These are phyloP conservation scores for Rhytidhysteron rufulum DNA, from an alignment of 2,329 filamentous ascomycete species.

Conservation along the genomic window DNA sequence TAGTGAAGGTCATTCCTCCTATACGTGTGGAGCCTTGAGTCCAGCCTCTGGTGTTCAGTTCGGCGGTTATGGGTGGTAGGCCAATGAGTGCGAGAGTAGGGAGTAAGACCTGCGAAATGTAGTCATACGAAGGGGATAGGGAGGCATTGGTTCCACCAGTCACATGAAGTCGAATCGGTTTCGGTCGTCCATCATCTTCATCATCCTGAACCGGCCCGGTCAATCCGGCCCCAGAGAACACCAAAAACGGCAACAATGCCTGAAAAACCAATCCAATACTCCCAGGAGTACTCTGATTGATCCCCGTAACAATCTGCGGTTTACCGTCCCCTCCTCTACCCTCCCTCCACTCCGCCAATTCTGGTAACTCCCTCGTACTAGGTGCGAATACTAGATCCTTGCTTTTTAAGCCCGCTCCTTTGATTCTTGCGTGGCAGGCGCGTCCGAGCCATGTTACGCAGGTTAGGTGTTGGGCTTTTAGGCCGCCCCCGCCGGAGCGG, in stretches of 20 bases:
- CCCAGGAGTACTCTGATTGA: conserved; percentile 42
- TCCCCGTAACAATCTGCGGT: conserved; percentile 41
- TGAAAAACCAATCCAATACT: conserved; percentile 56
- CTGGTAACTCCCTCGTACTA: conserved; percentile 1
- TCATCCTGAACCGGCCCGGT: conserved; percentile 4
- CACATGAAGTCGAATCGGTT: conserved; percentile 39
- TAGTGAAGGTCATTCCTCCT: conserved; percentile 48
- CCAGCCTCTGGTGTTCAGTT: conserved; percentile 53
- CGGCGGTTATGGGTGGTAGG: conserved; percentile 43
- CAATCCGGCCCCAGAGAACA: conserved; percentile 37
- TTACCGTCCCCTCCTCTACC: conserved; percentile 1
- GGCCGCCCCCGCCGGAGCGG: conserved; percentile 47
- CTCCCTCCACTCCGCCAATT: neutral
- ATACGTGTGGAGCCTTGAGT: conserved; percentile 42
- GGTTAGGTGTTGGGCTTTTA: conserved; percentile 57
- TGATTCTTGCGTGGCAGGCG: conserved; percentile 44
- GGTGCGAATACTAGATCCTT: conserved; percentile 40
- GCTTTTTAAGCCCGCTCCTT: conserved; percentile 41
- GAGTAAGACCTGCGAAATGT: conserved; percentile 52
- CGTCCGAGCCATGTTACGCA: conserved; percentile 51
- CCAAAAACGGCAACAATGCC: conserved; percentile 55
- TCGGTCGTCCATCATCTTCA: conserved; percentile 1
- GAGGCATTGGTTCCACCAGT: conserved; percentile 58
- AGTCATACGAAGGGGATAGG: conserved; percentile 54
- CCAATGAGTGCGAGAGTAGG: conserved; percentile 52